phyloP scores from a whole-genome alignment of 768 basidiomycete genomes.

The Leccinum variicolor region DNA sequence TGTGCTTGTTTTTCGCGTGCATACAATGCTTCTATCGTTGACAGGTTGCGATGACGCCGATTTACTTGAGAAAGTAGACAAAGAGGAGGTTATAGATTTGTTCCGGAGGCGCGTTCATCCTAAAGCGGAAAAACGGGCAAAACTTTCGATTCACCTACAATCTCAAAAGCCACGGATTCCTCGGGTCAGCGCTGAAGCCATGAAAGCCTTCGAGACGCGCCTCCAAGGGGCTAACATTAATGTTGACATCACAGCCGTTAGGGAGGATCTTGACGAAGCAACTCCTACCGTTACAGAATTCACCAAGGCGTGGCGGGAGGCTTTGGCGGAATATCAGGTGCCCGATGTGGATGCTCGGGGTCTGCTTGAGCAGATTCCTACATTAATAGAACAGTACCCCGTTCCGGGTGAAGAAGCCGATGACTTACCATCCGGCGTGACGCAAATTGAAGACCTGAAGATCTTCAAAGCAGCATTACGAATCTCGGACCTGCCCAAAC shows the following conservation, averaged over 20 bases:
- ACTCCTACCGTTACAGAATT: conserved; percentile 62
- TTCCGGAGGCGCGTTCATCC: conserved; percentile 72
- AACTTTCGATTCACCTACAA: conserved; percentile 78
- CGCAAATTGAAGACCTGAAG: conserved; percentile 61
- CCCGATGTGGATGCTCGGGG: conserved; percentile 39
- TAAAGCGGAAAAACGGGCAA: conserved; percentile 64
- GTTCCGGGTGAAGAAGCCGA: conserved; percentile 51
- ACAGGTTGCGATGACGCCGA: conserved; percentile 73
- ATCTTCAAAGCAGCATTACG: conserved; percentile 61
- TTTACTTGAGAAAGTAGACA: conserved; percentile 59
- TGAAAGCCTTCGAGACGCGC: conserved; percentile 55
- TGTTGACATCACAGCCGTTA: conserved; percentile 50
- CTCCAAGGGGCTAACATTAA: conserved; percentile 48
- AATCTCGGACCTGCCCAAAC: conserved; percentile 54
- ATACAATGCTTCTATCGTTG: background rate
- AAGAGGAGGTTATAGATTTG: conserved; percentile 69
- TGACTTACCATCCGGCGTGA: conserved; percentile 43
- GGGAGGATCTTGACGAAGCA: conserved; percentile 47
- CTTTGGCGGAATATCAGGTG: conserved; percentile 39
- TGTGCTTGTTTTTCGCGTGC: background rate
- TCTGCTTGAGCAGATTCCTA: conserved; percentile 54
- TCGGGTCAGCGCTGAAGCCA: conserved; percentile 62
- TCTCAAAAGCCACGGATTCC: conserved; percentile 62
- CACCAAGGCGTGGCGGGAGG: conserved; percentile 55
- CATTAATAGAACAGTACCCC: conserved; percentile 54